These are phyloP conservation scores for Tolypocladium amazonense DNA, from an alignment of 2,329 filamentous ascomycete genomes.

Conservation along the genomic window DNA sequence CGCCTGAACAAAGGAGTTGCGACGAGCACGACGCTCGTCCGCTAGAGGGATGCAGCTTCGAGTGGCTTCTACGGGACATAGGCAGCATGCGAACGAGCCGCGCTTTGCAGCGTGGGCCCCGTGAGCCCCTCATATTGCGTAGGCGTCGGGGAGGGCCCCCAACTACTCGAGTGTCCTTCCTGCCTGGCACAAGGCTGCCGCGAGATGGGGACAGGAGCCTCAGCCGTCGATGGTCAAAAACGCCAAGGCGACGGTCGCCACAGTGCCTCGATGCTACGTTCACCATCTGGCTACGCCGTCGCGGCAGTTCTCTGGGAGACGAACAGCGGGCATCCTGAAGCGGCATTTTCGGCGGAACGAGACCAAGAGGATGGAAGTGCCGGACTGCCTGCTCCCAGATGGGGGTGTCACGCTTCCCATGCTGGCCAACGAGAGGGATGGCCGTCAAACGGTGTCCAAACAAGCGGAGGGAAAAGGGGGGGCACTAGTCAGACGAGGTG, in stretches of 20 bases:
- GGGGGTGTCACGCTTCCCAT: background rate
- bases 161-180: background rate
- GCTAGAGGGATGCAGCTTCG: background rate
- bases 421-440: background rate
- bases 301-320: background rate
- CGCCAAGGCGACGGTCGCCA: background rate
- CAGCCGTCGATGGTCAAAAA: background rate
- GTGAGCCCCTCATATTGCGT: background rate
- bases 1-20: background rate
- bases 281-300: background rate
- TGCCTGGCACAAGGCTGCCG: background rate
- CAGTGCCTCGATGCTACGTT: background rate
- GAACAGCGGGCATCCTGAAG: background rate
- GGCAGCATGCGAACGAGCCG: background rate
- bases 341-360: background rate
- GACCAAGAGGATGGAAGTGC: background rate
- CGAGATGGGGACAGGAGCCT: background rate
- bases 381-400: background rate
- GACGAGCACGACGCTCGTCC: background rate
- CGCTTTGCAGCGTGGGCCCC: background rate
- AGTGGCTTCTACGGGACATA: background rate
- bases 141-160: background rate
- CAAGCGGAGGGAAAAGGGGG: background rate
- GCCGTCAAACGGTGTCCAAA: background rate
- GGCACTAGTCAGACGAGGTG: background rate